Conservation (phyloP, 2,329 filamentous ascomycete species). For the Hypoxylon sp. region DNA sequence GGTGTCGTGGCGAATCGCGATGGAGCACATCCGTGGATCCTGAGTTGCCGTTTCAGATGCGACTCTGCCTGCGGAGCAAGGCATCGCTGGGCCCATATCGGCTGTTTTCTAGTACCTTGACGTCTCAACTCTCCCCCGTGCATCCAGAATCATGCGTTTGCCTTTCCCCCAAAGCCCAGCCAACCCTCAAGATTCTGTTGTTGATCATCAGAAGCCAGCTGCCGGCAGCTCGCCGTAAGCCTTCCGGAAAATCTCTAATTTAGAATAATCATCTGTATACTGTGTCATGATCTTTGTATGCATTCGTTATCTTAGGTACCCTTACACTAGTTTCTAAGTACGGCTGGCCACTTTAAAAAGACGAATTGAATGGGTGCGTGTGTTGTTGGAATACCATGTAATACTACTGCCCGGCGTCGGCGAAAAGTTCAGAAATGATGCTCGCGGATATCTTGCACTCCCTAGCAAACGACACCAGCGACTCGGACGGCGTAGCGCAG, state of each 20-base stretch:
- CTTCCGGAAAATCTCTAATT: slow-evolving; percentile 8
- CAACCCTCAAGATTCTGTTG: slow-evolving; percentile 14
- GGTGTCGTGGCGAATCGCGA: slow-evolving; percentile 2
- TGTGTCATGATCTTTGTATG: slow-evolving; percentile 32
- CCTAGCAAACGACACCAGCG: slow-evolving; percentile 42
- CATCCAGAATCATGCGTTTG: slow-evolving; percentile 42
- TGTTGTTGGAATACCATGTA: slow-evolving; percentile 24
- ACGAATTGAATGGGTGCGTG: slow-evolving; percentile 7
- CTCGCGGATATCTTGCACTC: slow-evolving; percentile 48
- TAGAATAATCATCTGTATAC: slow-evolving; percentile 26
- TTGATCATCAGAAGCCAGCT: slow-evolving; percentile 31
- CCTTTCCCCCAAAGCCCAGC: slow-evolving; percentile 8
- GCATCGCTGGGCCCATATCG: slow-evolving; percentile 40
- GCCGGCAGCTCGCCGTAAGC: slow-evolving; percentile 30
- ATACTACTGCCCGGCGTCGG: slow-evolving; percentile 19
- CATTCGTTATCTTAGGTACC: slow-evolving; percentile 11
- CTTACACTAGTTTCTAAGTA: slow-evolving; percentile 26
- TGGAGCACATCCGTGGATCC: slow-evolving; percentile 26
- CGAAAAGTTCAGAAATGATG: slow-evolving; percentile 41
- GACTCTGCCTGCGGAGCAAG: slow-evolving; percentile 28
- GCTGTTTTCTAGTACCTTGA: slow-evolving; percentile 40
- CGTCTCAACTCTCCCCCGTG: slow-evolving; percentile 36
- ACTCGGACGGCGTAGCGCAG: slow-evolving; percentile 49
- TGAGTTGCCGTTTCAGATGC: slow-evolving; percentile 38
- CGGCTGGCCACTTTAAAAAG: slow-evolving; percentile 25